Base-by-base conservation (phyloP, 139 green algal species). In the Chlamydomonas sphaeroides region DNA sequence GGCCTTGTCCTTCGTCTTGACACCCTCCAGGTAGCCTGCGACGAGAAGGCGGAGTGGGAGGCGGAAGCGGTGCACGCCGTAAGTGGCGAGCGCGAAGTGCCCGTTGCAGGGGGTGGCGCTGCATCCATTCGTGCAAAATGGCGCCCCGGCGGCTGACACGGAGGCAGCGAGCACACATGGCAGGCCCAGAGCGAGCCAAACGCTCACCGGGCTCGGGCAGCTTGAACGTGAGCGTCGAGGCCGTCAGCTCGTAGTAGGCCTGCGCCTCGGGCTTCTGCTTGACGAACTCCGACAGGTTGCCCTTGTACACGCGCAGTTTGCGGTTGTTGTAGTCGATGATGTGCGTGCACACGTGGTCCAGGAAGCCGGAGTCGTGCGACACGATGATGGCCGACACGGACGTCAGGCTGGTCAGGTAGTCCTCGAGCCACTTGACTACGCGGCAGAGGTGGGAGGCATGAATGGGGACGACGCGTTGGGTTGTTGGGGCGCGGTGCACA, bases 1-100 rank as follows among this genome's bases (percentile, higher is more conserved):
- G 85, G 94, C 94, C 83, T 95, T 94, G 91, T 98, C 94, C 93
- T 98, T 98, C 90, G 91, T 95, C 92, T 97, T 98, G 56, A 98
- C 92, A 75, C 96, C 96, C 91, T 98, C 95, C 71, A 98, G 92
- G 93, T 94, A 98, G 56, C 93, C n/a, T n/a, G n/a, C n/a, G n/a
- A n/a, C n/a, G n/a, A n/a, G n/a, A n/a, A n/a, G n/a, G n/a, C 95
- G 67, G 56, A 48, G n/a, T n/a, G n/a, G n/a, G n/a, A n/a, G n/a
- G n/a, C n/a, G n/a, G n/a, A n/a, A n/a, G n/a, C n/a, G n/a, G n/a
- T n/a, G n/a, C n/a, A n/a, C n/a, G n/a, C n/a, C n/a, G n/a, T n/a
- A n/a, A n/a, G n/a, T n/a, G n/a, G n/a, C n/a, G n/a, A n/a, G n/a
- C n/a, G n/a, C n/a, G n/a, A n/a, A n/a, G n/a, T n/a, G n/a, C n/a